These are phyloP conservation scores for Saururus chinensis DNA, from an alignment of 164 flowering plant species.

Conservation along the genomic window DNA sequence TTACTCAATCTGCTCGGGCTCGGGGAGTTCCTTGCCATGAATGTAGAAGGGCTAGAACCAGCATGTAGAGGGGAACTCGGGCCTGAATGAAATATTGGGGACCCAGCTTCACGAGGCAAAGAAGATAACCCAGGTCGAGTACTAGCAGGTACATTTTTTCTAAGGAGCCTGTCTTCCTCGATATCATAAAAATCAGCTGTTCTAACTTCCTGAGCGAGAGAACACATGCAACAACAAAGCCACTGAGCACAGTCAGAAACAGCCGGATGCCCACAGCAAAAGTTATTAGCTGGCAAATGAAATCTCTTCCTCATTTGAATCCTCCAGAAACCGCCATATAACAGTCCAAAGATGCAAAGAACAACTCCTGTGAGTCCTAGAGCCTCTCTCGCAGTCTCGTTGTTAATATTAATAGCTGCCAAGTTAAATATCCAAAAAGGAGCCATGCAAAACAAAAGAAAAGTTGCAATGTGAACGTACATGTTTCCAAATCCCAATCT, in stretches of 20 bases:
- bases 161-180: conserved; percentile 52
- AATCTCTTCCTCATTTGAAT: conserved; percentile 89
- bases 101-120: conserved; percentile 34
- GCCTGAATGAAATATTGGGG: conserved; percentile 10
- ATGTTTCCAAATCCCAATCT: conserved; percentile 95
- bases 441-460: conserved; percentile 69
- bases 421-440: conserved; percentile 84
- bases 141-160: conserved; percentile 16
- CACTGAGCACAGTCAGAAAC: conserved; percentile 69
- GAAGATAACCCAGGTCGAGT: conserved; percentile 18
- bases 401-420: conserved; percentile 70
- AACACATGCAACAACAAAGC: conserved; percentile 95
- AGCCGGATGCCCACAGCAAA: conserved; percentile 54
- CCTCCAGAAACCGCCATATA: conserved; percentile 98
- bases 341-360: conserved; percentile 72
- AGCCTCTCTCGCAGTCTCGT: conserved; percentile 47
- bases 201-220: conserved; percentile 91
- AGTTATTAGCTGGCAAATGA: conserved; percentile 51
- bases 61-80: conserved; percentile 16
- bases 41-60: conserved; percentile 10
- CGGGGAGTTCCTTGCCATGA: conserved; percentile 7
- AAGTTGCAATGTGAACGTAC: conserved; percentile 92
- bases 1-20: conserved; percentile 14
- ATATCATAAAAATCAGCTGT: conserved; percentile 74
- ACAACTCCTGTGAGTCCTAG: conserved; percentile 54